Evolutionary conservation across 768 basidiomycete genomes (phyloP).

Genomic region (Sarcodon aspratus): DNA sequence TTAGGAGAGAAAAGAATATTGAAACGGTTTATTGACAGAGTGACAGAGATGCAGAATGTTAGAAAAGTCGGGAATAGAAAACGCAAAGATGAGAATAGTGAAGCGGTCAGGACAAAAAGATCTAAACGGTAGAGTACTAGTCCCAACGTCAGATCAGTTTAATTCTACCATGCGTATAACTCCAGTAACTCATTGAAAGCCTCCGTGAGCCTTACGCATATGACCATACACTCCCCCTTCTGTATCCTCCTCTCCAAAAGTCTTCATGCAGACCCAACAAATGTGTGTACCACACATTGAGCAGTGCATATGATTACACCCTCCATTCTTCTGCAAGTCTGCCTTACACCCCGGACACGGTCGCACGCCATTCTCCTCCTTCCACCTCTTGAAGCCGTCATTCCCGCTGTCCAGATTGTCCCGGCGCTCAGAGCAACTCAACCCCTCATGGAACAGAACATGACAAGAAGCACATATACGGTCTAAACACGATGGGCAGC

Average conservation of each 20-base stretch:
- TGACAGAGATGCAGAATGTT: not conserved
- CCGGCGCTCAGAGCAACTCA: conserved; percentile 50
- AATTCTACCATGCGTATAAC: not conserved
- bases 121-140: not conserved
- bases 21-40: conserved; percentile 11
- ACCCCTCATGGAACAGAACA: conserved; percentile 50
- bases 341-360: conserved; percentile 62
- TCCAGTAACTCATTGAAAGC: conserved; percentile 1
- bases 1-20: conserved; percentile 77
- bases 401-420: conserved; percentile 28
- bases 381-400: conserved; percentile 54
- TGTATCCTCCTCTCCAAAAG: conserved; percentile 26
- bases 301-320: conserved; percentile 83
- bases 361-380: conserved; percentile 52
- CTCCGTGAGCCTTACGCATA: conserved; percentile 19
- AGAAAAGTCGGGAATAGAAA: not conserved
- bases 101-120: not conserved
- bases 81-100: not conserved
- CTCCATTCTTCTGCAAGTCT: conserved; percentile 60
- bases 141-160: not conserved
- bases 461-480: conserved; percentile 61
- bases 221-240: conserved; percentile 16
- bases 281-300: conserved; percentile 62
- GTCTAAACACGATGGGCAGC: conserved; percentile 60
- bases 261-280: conserved; percentile 71